A percentile compares a stretch with the other conserved stretches of the same genome.
These are phyloP conservation scores for Salix viminalis DNA, from an alignment of 345 rosid genomes.

Conservation along the genomic window DNA sequence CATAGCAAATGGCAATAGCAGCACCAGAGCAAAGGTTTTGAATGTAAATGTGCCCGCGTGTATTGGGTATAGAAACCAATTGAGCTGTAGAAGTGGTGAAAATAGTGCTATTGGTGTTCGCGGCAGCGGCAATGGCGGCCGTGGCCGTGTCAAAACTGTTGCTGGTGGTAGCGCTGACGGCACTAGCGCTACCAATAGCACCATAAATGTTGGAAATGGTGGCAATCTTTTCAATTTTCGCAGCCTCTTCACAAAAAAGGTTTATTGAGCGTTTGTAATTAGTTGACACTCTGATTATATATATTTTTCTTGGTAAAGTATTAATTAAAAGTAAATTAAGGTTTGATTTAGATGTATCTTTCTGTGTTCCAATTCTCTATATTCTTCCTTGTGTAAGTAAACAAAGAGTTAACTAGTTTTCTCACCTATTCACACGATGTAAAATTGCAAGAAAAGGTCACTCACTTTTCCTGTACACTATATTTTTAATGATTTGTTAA, in stretches of 20 bases:
- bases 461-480: background rate
- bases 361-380: background rate
- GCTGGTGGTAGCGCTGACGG: background rate
- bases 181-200: background rate
- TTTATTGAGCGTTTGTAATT: constrained; percentile 32
- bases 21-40: constrained; percentile 26
- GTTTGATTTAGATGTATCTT: background rate
- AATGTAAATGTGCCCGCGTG: constrained; percentile 58
- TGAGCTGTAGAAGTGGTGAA: constrained; percentile 59
- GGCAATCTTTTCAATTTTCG: constrained; percentile 55
- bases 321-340: background rate
- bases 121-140: background rate
- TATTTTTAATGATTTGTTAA: too few relatives aligned
- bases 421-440: background rate
- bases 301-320: background rate
- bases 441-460: background rate
- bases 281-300: background rate
- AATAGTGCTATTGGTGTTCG: constrained; percentile 9
- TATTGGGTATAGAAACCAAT: constrained; percentile 57
- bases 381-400: background rate
- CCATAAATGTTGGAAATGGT: constrained; percentile 1
- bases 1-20: background rate
- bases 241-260: constrained; percentile 64
- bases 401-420: background rate
- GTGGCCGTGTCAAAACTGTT: background rate